Evolutionary conservation across 805 yeast species (phyloP), one percentile per base, ranked within the genome.

Genomic region (Wickerhamomyces queroliae): DNA sequence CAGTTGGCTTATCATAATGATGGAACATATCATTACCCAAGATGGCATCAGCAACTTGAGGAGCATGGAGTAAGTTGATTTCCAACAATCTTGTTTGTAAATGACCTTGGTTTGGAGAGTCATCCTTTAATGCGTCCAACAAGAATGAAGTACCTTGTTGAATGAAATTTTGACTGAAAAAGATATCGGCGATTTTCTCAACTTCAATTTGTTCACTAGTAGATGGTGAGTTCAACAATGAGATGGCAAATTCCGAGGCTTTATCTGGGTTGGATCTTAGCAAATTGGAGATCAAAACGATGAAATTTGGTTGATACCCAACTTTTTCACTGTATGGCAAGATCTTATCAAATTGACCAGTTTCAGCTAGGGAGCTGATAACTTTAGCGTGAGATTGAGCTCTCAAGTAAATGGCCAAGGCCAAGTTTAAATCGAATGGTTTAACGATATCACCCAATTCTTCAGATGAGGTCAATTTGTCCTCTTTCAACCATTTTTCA

Each of bases 1-100:
- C 82, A 27, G 95, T 83, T 53, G 95, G 89, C 53, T 87, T 84
- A 63, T 93, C 99, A 63, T 87, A 93, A 60, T 90, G 96, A 49
- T 90, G 79, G 69, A 95, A 93, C 87, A 93, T 91, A 44, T 82
- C 80, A 64, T 91, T 93, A 44, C 97, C 96, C 55, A 93, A 73
- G 50, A 93, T 93, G 17, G 99, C 99, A 65, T 93, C 99, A 32
- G 99, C 99, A 41, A 93, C 99, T 72, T 93, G 99, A 37, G 99
- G 99, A 15, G 99, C 99, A 61, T 90, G 95, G 59, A 87, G 63
- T 60, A 93, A 72, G 63, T 93, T 93, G 50, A 87, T 88, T 66
- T 93, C 99, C 50, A 93, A 76, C 37, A 93, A 78, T 56, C 95
- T 80, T 8, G 99, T 93, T 72, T 93, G 99, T 58, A 93, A 72